A percentile compares a stretch with the other conserved stretches of the same genome.
These are phyloP conservation scores for Penicillium desertorum DNA, from an alignment of 495 filamentous ascomycete genomes.

Conservation along the genomic window DNA sequence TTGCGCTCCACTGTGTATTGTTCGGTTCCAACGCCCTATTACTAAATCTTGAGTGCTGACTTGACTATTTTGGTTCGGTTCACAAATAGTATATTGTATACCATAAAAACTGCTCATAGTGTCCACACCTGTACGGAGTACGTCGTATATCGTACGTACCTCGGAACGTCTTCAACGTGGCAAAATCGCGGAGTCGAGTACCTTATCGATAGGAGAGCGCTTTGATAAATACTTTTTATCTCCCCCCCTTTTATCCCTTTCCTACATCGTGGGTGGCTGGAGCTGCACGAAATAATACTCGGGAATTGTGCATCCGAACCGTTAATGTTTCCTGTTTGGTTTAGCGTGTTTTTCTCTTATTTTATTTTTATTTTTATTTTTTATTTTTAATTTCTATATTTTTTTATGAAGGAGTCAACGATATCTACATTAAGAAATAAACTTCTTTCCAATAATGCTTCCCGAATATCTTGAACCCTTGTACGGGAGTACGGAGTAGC, in stretches of 20 bases:
- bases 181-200: constrained; percentile 24
- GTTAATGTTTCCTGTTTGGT: not conserved
- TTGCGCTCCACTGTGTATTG: constrained; percentile 14
- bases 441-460: constrained; percentile 1
- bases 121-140: constrained; percentile 6
- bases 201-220: constrained; percentile 8
- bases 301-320: constrained; percentile 2
- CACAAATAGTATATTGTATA: not conserved
- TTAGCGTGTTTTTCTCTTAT: not conserved
- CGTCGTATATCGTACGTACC: not conserved
- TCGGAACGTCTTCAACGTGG: constrained; percentile 23
- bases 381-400: not conserved
- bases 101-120: constrained; percentile 5
- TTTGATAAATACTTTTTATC: constrained; percentile 1
- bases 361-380: not conserved
- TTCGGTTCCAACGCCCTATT: not conserved
- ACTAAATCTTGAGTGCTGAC: not conserved
- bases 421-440: not conserved
- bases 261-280: constrained; percentile 7
- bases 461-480: not conserved
- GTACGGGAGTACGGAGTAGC: too few relatives aligned
- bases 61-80: not conserved
- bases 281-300: constrained; percentile 13
- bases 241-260: constrained; percentile 3
- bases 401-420: not conserved